Evolutionary conservation across 176 grass and related monocot species (phyloP).

Genomic region (Oropetium thomaeum): DNA sequence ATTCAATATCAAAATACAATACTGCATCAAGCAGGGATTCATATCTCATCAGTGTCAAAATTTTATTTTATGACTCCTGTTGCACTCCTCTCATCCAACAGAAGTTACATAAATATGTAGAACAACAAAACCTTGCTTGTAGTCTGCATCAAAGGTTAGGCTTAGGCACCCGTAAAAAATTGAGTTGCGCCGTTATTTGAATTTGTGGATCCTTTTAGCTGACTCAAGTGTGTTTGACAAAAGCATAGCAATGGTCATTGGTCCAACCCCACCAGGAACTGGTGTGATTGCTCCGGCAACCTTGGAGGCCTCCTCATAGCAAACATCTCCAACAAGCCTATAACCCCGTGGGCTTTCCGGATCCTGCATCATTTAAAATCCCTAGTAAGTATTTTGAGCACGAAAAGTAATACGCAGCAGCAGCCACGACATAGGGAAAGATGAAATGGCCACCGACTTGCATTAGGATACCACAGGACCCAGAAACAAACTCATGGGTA

Average conservation of each 20-base stretch:
- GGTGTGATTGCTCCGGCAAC: slow-evolving; percentile 78
- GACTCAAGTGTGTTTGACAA: slow-evolving; percentile 88
- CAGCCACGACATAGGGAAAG: neutral
- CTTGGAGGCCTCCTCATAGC: slow-evolving; percentile 70
- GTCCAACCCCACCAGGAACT: slow-evolving; percentile 83
- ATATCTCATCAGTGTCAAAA: slow-evolving; percentile 31
- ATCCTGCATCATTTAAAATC: slow-evolving; percentile 56
- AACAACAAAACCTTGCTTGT: slow-evolving; percentile 8
- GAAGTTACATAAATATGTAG: neutral
- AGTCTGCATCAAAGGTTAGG: slow-evolving; percentile 33
- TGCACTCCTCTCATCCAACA: slow-evolving; percentile 24
- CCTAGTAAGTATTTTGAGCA: neutral
- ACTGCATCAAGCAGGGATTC: neutral
- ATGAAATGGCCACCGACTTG: neutral
- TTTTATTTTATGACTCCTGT: slow-evolving; percentile 38
- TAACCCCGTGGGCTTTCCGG: slow-evolving; percentile 63
- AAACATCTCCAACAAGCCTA: slow-evolving; percentile 72
- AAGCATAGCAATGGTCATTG: slow-evolving; percentile 95
- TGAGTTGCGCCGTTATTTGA: slow-evolving; percentile 50
- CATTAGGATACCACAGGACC: neutral
- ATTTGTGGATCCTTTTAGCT: slow-evolving; percentile 73
- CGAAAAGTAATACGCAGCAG: neutral
- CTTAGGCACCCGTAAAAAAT: neutral
- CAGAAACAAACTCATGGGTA: slow-evolving; percentile 8
- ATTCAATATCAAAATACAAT: slow-evolving; percentile 7